phyloP scores from a whole-genome alignment of 768 basidiomycete genomes.

The Baorangia bicolor region DNA sequence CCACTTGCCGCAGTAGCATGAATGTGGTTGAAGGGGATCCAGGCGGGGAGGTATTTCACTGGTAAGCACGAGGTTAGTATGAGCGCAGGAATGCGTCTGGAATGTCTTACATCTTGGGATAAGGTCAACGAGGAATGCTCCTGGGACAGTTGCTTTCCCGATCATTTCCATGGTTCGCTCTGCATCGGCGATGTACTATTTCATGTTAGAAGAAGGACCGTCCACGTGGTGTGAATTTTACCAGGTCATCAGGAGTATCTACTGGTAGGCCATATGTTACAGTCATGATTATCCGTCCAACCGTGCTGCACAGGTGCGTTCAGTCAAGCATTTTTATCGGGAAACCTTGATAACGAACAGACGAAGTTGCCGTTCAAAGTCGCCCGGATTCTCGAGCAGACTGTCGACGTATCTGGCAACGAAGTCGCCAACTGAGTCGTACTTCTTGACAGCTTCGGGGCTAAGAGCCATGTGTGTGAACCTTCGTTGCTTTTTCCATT shows the following conservation, averaged over 20 bases:
- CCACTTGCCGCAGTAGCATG: conserved; percentile 7
- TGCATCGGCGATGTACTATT: conserved; percentile 30
- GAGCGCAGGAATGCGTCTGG: neutral
- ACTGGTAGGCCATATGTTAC: conserved; percentile 29
- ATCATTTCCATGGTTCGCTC: conserved; percentile 29
- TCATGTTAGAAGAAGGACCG: neutral
- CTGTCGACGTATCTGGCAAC: conserved; percentile 16
- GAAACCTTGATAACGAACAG: conserved; percentile 8
- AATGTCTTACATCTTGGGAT: conserved; percentile 24
- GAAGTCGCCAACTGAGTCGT: conserved; percentile 32
- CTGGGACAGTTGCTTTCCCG: conserved; percentile 24
- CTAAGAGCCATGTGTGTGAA: conserved; percentile 32
- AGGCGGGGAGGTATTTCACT: conserved; percentile 31
- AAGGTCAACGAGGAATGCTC: conserved; percentile 31
- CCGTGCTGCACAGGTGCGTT: neutral
- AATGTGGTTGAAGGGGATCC: conserved; percentile 21
- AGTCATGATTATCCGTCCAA: conserved; percentile 20
- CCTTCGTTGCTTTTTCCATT: conserved; percentile 25
- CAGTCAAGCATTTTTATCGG: neutral
- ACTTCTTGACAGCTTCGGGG: conserved; percentile 31
- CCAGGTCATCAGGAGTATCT: conserved; percentile 19
- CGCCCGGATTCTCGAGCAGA: conserved; percentile 13
- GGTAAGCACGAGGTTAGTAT: neutral
- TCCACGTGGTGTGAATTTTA: neutral
- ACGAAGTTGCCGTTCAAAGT: conserved; percentile 23